These are phyloP conservation scores for Tolypocladium ovalisporum DNA, from an alignment of 2,329 filamentous ascomycete species.

Conservation along the genomic window DNA sequence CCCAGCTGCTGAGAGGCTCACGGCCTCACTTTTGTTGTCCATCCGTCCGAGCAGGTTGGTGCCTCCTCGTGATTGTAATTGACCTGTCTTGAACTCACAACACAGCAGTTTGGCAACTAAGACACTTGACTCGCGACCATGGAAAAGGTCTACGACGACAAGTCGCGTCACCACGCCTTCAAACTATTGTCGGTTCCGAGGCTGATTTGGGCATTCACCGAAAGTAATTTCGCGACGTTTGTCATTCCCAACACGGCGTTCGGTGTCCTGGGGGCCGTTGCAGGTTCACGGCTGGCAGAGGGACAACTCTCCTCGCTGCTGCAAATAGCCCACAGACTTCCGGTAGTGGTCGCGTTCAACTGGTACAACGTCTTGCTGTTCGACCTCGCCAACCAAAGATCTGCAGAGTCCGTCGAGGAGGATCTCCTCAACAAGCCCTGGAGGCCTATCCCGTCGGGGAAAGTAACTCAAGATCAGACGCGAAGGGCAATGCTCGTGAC, in stretches of 20 bases:
- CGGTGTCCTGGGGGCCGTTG: background rate
- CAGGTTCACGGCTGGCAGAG: background rate
- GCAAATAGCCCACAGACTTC: background rate
- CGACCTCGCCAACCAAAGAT: background rate
- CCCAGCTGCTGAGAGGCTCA: background rate
- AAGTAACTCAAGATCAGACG: background rate
- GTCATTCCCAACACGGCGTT: background rate
- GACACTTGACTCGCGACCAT: background rate
- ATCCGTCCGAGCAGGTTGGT: background rate
- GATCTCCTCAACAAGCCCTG: background rate
- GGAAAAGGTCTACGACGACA: background rate
- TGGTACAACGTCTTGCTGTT: background rate
- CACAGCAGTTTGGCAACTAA: background rate
- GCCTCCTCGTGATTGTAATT: background rate
- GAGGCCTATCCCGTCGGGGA: background rate
- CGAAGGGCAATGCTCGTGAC: background rate
- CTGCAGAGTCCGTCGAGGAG: background rate
- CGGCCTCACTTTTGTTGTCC: background rate
- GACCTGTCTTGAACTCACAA: background rate
- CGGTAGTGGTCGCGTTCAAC: background rate
- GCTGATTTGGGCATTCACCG: background rate
- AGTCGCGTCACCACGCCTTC: background rate
- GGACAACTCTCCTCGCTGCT: background rate
- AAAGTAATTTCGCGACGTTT: background rate
- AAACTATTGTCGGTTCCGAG: background rate